phyloP scores from a whole-genome alignment of 805 yeast species.

The Metschnikowia noctiluminum region DNA sequence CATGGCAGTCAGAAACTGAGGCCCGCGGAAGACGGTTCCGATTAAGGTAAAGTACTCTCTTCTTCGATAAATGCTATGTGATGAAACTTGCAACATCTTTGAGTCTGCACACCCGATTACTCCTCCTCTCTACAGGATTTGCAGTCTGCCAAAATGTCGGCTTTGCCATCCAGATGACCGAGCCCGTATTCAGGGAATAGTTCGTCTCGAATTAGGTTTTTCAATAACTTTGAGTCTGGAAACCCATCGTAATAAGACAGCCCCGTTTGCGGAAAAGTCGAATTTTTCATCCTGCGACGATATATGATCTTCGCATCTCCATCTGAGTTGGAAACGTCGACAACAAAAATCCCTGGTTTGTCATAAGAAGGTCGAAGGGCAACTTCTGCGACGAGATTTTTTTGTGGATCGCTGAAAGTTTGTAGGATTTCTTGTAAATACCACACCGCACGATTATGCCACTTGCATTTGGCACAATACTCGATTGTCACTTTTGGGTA shows the following conservation, averaged over 20 bases:
- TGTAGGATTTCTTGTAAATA: slow-evolving; percentile 80
- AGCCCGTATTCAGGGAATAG: slow-evolving; percentile 52
- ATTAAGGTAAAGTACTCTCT: too few species aligned
- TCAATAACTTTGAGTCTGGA: slow-evolving; percentile 80
- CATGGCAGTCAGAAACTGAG: too few species aligned
- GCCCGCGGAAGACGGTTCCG: too few species aligned
- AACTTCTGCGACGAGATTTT: slow-evolving; percentile 38
- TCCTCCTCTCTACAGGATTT: slow-evolving; percentile 13
- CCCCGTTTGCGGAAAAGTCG: slow-evolving; percentile 27
- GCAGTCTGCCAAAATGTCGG: slow-evolving; percentile 13
- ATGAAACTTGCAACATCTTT: too few species aligned
- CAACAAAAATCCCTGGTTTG: slow-evolving; percentile 23
- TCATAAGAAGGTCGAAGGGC: slow-evolving; percentile 24
- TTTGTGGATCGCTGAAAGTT: slow-evolving; percentile 57
- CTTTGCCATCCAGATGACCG: slow-evolving; percentile 59
- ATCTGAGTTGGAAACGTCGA: slow-evolving; percentile 6
- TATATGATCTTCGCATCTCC: slow-evolving; percentile 39
- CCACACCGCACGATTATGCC: slow-evolving; percentile 90
- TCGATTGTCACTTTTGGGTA: slow-evolving; percentile 61
- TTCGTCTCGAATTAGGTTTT: slow-evolving; percentile 59
- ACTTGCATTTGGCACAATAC: slow-evolving; percentile 80
- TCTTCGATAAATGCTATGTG: too few species aligned
- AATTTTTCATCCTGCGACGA: slow-evolving; percentile 47
- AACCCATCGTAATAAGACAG: slow-evolving; percentile 59
- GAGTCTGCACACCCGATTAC: background rate